Base-by-base conservation (phyloP, 495 filamentous ascomycete species). In the Chaetomidium leptoderma region DNA sequence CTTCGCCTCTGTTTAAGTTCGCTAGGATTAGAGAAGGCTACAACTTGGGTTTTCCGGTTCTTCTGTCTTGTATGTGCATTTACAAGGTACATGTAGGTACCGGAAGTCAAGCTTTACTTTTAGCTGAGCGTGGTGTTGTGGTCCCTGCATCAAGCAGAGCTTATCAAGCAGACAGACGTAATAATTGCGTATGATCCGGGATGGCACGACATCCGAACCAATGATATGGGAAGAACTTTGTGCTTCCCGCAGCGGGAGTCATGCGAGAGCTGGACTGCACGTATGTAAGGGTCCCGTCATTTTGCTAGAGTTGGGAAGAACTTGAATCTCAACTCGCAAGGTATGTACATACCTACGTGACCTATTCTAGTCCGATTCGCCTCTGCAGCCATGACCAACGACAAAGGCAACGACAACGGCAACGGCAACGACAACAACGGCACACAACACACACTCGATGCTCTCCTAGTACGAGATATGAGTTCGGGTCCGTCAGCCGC, bases 61-160 rank as follows among this genome's bases (percentile, higher is more conserved):
- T n/a, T n/a, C n/a, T n/a, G n/a, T n/a, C n/a, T n/a, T n/a, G n/a
- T n/a, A n/a, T n/a, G n/a, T n/a, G n/a, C n/a, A n/a, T n/a, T n/a
- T n/a, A n/a, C n/a, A n/a, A n/a, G n/a, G n/a, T n/a, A n/a, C n/a
- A n/a, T n/a, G n/a, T n/a, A n/a, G n/a, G n/a, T n/a, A n/a, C n/a
- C n/a, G n/a, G 32, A 33, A 33, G 32, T 33, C 32, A 33, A 33
- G 32, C 6, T 33, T 33, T 33, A 11, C 32, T 6, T 33, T 11
- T 6, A 33, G 11, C 6, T 6, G 6, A 6, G 32, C 32, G 6
- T 33, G n/a, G n/a, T n/a, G n/a, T n/a, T n/a, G n/a, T 33, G 32
- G 32, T 33, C 32, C 30, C 23, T 52, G 49, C 50, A 32, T 42
- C n/a, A n/a, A n/a, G n/a, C n/a, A n/a, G n/a, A n/a, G n/a, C n/a